These are phyloP conservation scores for Rhodotorula mucilaginosa DNA, from an alignment of 1,284 basidiomycete species.

Conservation along the genomic window DNA sequence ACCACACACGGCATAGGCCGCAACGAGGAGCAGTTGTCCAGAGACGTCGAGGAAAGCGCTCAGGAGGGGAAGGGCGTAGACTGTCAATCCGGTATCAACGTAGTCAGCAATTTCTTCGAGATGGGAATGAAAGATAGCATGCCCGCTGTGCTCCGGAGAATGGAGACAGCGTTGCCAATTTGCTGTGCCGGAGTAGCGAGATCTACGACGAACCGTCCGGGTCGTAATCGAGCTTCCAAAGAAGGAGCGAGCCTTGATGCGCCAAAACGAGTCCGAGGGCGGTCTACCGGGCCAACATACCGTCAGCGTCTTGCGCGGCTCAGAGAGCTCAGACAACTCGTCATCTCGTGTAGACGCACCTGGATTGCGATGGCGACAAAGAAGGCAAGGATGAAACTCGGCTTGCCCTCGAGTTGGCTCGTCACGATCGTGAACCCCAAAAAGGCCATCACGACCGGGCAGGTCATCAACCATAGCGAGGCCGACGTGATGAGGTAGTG, in stretches of 20 bases:
- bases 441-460: slow-evolving; percentile 74
- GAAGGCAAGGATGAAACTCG: slow-evolving; percentile 65
- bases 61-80: slow-evolving; percentile 88
- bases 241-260: slow-evolving; percentile 63
- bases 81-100: slow-evolving; percentile 46
- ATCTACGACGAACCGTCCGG: slow-evolving; percentile 59
- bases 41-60: slow-evolving; percentile 85
- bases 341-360: slow-evolving; percentile 54
- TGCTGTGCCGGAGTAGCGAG: slow-evolving; percentile 22
- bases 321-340: neutral
- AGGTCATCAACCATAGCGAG: slow-evolving; percentile 67
- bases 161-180: neutral
- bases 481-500: slow-evolving; percentile 48
- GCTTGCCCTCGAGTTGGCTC: slow-evolving; percentile 71
- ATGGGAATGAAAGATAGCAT: no score
- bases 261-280: slow-evolving; percentile 19
- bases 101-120: neutral
- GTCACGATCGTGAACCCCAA: slow-evolving; percentile 63
- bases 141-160: no score
- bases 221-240: slow-evolving; percentile 80
- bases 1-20: slow-evolving; percentile 47
- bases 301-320: neutral
- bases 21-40: slow-evolving; percentile 74
- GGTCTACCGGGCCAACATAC: neutral
- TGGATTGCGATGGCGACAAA: slow-evolving; percentile 65